Conservation (phyloP, 2,329 filamentous ascomycete species). For the Hymenoscyphus fraxineus region DNA sequence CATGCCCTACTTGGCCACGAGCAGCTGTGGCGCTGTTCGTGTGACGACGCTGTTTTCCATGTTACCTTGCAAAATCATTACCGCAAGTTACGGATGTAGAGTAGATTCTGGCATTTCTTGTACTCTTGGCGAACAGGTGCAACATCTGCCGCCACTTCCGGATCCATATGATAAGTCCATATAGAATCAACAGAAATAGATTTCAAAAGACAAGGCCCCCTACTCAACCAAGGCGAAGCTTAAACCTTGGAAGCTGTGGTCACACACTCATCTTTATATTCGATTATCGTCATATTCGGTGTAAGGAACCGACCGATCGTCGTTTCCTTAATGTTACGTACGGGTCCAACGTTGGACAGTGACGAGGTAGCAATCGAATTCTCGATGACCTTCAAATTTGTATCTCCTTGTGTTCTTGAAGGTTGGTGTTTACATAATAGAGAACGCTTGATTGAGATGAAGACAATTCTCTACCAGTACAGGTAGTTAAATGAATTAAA, state of each 20-base stretch:
- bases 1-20: neutral
- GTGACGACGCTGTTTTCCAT: neutral
- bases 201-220: neutral
- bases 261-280: neutral
- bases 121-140: neutral
- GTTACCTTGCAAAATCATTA: neutral
- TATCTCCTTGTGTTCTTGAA: neutral
- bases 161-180: neutral
- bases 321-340: neutral
- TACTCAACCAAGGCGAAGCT: neutral
- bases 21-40: neutral
- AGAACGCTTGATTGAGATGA: too few relatives aligned
- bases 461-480: too few relatives aligned
- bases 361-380: neutral
- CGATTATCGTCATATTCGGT: neutral
- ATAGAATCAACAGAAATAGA: neutral
- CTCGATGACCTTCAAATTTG: neutral
- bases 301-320: neutral
- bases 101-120: neutral
- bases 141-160: neutral
- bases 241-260: neutral
- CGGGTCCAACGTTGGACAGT: neutral
- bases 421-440: too few relatives aligned
- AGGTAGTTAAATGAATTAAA: too few relatives aligned
- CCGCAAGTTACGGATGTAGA: neutral